A percentile compares a stretch with the other conserved stretches of the same genome.
phyloP scores from a whole-genome alignment of 1,284 basidiomycete species.

The Cystobasidium pallidum region DNA sequence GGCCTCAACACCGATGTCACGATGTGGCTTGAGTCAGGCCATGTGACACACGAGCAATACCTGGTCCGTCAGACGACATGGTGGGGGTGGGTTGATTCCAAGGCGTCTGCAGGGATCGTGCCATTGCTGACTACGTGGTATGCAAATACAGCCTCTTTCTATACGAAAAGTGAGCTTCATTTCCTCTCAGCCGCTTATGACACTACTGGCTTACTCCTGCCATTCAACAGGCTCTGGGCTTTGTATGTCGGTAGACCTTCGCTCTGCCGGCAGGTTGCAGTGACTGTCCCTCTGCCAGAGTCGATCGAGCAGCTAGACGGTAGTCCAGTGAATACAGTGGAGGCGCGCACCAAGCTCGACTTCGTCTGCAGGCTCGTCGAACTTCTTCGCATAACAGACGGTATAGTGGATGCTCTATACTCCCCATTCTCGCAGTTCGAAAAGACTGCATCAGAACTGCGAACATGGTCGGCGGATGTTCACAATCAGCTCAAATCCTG shows the following conservation, averaged over 20 bases:
- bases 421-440: slow-evolving; percentile 21
- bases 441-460: slow-evolving; percentile 7
- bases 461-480: slow-evolving; percentile 11
- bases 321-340: slow-evolving; percentile 3
- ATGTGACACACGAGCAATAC: slow-evolving; percentile 28
- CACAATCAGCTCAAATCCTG: slow-evolving; percentile 6
- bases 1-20: slow-evolving; percentile 30
- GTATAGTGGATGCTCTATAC: slow-evolving; percentile 29
- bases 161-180: slow-evolving; percentile 25
- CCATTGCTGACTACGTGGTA: no score
- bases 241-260: slow-evolving; percentile 38
- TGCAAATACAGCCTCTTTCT: not conserved
- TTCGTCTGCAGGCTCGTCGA: slow-evolving; percentile 16
- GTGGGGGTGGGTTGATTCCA: slow-evolving; percentile 20
- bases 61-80: slow-evolving; percentile 28
- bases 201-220: no score
- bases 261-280: slow-evolving; percentile 19
- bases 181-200: not conserved
- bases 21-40: slow-evolving; percentile 16
- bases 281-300: slow-evolving; percentile 14
- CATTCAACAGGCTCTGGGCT: slow-evolving; percentile 24
- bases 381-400: slow-evolving; percentile 15
- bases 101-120: no score
- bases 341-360: slow-evolving; percentile 2
- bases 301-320: not conserved